phyloP scores from a whole-genome alignment of 331 rosid species.

The Pyrus hybrid region DNA sequence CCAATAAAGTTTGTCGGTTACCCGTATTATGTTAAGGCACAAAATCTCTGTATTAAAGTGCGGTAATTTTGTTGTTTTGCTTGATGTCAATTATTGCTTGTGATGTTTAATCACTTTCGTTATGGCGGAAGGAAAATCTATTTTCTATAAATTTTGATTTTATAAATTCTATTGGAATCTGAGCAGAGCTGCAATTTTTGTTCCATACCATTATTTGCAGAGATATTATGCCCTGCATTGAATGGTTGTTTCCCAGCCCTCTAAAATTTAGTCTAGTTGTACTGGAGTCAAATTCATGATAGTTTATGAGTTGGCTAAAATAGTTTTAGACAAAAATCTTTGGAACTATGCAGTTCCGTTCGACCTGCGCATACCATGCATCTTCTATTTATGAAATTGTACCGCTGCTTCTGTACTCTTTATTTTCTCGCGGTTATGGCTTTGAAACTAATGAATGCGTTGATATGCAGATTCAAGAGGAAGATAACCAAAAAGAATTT shows the following conservation, averaged over 20 bases:
- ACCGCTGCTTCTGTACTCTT: background rate
- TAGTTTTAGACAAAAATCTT: background rate
- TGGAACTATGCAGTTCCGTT: background rate
- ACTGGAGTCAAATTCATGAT: too few species aligned
- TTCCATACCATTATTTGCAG: too few species aligned
- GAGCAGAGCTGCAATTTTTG: background rate
- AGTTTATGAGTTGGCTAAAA: too few species aligned
- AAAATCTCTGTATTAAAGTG: background rate
- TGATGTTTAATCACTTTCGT: background rate
- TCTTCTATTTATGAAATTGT: background rate
- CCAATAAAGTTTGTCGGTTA: background rate
- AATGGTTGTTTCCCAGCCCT: too few species aligned
- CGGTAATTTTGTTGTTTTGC: background rate
- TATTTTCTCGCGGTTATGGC: too few species aligned
- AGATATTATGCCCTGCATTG: too few species aligned
- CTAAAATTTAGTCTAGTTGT: too few species aligned
- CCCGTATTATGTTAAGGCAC: background rate
- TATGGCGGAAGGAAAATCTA: background rate
- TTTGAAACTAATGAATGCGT: background rate
- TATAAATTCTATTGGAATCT: background rate
- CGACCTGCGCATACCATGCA: background rate
- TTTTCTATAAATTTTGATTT: background rate
- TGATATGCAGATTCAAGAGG: slow-evolving; percentile 18
- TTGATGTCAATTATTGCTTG: background rate
- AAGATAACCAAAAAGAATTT: background rate